Evolutionary conservation across 192 early-diverging fungal species (phyloP).

Genomic region (Mortierella hygrophila): DNA sequence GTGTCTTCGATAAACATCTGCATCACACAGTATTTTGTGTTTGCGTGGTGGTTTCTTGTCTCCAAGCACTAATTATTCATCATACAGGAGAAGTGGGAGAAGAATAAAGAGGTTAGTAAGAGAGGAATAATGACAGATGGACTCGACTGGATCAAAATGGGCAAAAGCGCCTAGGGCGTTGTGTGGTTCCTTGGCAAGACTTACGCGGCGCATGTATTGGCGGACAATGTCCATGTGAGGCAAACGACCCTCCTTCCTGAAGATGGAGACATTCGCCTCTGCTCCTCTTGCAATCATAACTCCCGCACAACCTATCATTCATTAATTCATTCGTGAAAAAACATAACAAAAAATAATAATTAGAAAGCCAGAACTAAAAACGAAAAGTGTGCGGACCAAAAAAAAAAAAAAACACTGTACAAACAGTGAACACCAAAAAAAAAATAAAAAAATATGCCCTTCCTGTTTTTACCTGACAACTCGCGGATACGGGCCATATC

Average conservation of each 20-base stretch:
- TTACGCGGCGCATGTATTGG: slow-evolving; percentile 76
- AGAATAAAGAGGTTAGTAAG: too few relatives aligned
- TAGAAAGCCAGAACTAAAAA: background rate
- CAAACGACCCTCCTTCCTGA: slow-evolving; percentile 73
- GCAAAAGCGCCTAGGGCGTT: background rate
- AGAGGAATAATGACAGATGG: too few relatives aligned
- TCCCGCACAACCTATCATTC: slow-evolving; percentile 57
- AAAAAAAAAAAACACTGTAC: background rate
- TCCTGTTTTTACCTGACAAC: slow-evolving; percentile 57
- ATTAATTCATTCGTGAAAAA: background rate
- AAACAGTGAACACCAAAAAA: background rate
- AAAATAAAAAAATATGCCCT: background rate
- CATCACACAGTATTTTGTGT: slow-evolving; percentile 93
- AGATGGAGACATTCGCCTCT: slow-evolving; percentile 88
- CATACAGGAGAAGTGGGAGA: background rate
- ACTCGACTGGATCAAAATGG: background rate
- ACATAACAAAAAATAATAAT: background rate
- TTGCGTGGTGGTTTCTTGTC: slow-evolving; percentile 80
- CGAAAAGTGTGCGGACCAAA: background rate
- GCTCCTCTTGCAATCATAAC: slow-evolving; percentile 96
- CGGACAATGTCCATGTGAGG: slow-evolving; percentile 68
- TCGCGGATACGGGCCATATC: slow-evolving; percentile 75
- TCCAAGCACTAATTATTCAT: slow-evolving; percentile 62
- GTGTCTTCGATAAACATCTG: slow-evolving; percentile 81
- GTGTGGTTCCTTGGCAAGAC: background rate